phyloP scores from a whole-genome alignment of 768 basidiomycete genomes.

The Cystofilobasidium capitatum region DNA sequence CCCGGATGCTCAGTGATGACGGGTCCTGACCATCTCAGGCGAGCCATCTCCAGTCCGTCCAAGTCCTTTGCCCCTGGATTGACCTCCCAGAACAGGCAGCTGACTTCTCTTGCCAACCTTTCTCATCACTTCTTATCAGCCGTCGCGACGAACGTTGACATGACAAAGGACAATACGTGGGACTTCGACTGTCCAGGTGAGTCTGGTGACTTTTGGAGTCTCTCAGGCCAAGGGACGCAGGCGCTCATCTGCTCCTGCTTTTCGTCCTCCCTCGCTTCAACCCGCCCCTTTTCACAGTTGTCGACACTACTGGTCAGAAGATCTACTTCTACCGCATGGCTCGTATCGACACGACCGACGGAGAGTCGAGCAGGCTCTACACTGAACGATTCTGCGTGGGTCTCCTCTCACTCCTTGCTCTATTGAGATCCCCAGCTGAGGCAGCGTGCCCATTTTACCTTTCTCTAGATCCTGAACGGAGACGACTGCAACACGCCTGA shows the following conservation, averaged over 20 bases:
- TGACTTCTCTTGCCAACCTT: background rate
- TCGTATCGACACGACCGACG: background rate
- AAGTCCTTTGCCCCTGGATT: background rate
- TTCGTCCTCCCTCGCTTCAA: too few relatives aligned
- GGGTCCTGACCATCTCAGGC: background rate
- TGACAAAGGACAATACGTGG: background rate
- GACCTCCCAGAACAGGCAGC: background rate
- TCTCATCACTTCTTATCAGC: background rate
- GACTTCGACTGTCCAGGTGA: background rate
- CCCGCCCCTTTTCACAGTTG: background rate
- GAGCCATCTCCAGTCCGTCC: background rate
- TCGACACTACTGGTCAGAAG: background rate
- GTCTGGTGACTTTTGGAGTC: background rate
- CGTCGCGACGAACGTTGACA: background rate
- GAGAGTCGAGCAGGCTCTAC: background rate
- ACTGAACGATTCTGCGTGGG: background rate
- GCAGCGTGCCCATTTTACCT: background rate
- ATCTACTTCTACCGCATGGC: slow-evolving; percentile 4
- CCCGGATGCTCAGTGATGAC: background rate
- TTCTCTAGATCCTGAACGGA: background rate
- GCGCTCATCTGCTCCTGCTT: background rate
- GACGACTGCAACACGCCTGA: background rate
- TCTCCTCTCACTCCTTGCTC: background rate
- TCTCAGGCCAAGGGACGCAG: too few relatives aligned
- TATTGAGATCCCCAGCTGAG: background rate